Percentiles rank a stretch among this genome's conserved stretches.
Evolutionary conservation across 306 rosid genomes (phyloP).

Genomic region (Comarum palustre): DNA sequence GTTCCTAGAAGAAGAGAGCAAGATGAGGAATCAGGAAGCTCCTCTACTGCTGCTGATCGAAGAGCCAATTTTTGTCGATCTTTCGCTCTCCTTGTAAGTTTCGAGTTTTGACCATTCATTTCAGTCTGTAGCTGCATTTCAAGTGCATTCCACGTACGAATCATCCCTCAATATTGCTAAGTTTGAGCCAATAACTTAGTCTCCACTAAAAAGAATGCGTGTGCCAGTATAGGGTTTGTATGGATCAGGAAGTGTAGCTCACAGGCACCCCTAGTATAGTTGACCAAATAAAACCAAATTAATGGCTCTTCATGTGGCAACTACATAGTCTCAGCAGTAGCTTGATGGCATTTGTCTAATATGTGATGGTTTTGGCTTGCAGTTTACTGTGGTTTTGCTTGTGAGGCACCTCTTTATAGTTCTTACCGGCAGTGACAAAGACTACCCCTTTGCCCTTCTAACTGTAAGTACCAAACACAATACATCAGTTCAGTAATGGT

Average conservation of each 20-base stretch:
- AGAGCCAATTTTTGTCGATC: slow-evolving; percentile 67
- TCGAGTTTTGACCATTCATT: background rate
- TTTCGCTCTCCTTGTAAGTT: slow-evolving; percentile 76
- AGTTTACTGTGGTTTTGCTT: slow-evolving; percentile 69
- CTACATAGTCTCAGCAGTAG: no score
- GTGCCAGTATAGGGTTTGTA: background rate
- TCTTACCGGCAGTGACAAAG: slow-evolving; percentile 45
- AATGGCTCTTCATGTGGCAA: slow-evolving; percentile 7
- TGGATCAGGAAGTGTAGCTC: background rate
- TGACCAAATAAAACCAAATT: slow-evolving; percentile 12
- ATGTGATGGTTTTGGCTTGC: slow-evolving; percentile 27
- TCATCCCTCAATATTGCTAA: background rate
- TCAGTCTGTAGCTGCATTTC: background rate
- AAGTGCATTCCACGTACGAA: background rate
- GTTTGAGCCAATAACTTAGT: background rate
- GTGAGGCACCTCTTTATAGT: slow-evolving; percentile 63
- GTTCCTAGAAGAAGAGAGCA: slow-evolving; percentile 56
- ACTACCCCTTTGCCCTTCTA: slow-evolving; percentile 70
- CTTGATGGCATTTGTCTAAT: slow-evolving; percentile 5
- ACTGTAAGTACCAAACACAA: slow-evolving; percentile 47
- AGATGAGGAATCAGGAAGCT: slow-evolving; percentile 25
- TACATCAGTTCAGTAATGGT: background rate
- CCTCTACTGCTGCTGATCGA: slow-evolving; percentile 50
- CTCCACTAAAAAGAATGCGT: background rate
- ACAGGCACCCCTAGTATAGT: background rate